Conservation (phyloP, 495 filamentous ascomycete genomes). For the Letharia lupina region DNA sequence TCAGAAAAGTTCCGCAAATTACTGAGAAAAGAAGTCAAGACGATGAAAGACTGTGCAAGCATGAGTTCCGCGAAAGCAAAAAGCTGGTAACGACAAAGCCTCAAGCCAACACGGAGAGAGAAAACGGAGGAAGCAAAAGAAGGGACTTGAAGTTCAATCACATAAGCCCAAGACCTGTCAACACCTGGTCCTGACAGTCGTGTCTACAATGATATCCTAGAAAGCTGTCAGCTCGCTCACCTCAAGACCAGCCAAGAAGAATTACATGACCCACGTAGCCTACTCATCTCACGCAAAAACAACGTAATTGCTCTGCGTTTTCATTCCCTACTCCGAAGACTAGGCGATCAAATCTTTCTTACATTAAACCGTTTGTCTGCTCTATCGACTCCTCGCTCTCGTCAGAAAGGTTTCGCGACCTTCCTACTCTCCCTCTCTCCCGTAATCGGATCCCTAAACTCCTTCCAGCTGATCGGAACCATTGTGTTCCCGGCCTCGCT, state of each 20-base stretch:
- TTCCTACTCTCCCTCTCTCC: conserved; percentile 74
- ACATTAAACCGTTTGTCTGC: not conserved
- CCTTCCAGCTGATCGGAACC: conserved; percentile 89
- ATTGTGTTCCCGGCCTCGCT: conserved; percentile 84
- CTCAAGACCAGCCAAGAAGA: not conserved
- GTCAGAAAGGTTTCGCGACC: conserved; percentile 85
- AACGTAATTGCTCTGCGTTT: not conserved
- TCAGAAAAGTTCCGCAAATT: not conserved
- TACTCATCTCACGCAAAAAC: not conserved
- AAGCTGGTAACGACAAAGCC: not conserved
- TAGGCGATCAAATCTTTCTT: not conserved
- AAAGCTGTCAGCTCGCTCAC: not conserved
- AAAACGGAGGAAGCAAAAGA: not conserved
- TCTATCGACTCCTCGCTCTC: not conserved
- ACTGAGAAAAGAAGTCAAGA: not conserved
- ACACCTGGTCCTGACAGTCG: not conserved
- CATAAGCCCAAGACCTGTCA: not conserved
- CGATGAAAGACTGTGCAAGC: not conserved
- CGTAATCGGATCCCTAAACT: conserved; percentile 78
- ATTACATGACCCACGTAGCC: not conserved
- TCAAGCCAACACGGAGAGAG: not conserved
- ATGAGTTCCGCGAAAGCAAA: not conserved
- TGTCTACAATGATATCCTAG: not conserved
- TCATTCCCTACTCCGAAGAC: not conserved
- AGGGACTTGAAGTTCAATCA: not conserved